Evolutionary conservation across 75 land plant species (phyloP).

Genomic region (Picea glauca): DNA sequence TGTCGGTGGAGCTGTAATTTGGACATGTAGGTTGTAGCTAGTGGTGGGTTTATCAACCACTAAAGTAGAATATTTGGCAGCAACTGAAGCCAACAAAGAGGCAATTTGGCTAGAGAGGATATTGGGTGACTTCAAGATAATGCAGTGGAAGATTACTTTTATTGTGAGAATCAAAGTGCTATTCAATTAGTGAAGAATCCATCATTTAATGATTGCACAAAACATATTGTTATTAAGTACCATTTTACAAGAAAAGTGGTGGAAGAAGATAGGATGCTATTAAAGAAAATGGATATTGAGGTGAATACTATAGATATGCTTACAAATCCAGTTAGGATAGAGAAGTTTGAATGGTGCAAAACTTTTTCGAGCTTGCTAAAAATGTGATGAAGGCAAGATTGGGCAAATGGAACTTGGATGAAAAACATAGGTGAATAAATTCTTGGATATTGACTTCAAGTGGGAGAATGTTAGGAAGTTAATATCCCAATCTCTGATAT

Average conservation of each 20-base stretch:
- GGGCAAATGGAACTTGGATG: not conserved
- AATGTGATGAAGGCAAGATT: too few species aligned
- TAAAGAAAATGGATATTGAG: not conserved
- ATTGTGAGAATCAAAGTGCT: too few species aligned
- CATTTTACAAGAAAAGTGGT: too few species aligned
- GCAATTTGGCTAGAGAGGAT: not conserved
- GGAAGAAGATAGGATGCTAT: not conserved
- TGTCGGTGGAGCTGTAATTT: not conserved
- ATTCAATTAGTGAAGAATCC: too few species aligned
- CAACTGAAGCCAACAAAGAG: not conserved
- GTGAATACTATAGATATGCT: not conserved
- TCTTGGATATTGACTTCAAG: not conserved
- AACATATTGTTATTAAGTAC: too few species aligned
- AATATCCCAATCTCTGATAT: not conserved
- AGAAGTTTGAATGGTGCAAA: not conserved
- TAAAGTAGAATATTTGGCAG: not conserved
- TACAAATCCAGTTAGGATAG: not conserved
- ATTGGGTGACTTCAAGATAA: not conserved
- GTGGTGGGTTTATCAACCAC: not conserved
- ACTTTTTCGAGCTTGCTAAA: too few species aligned
- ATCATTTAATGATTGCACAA: too few species aligned
- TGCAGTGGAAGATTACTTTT: not conserved
- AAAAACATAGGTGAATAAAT: not conserved
- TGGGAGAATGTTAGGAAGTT: not conserved
- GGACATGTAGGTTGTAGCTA: not conserved